A percentile compares a stretch with the other conserved stretches of the same genome.
Conservation (phyloP, 2,329 filamentous ascomycete species). For the Calonectria leucothoes region DNA sequence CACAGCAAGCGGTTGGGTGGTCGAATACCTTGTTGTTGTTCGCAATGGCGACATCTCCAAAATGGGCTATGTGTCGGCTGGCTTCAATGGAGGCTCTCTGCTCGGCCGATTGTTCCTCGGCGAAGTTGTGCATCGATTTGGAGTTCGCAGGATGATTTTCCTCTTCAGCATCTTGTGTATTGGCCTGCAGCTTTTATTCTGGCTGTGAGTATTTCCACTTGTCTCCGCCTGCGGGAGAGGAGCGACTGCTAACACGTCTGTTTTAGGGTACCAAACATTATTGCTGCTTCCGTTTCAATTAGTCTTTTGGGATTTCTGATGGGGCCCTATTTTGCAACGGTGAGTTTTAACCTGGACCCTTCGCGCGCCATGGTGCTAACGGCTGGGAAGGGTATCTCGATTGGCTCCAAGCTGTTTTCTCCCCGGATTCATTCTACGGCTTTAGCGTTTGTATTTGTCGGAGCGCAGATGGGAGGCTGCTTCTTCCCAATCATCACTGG, state of each 20-base stretch:
- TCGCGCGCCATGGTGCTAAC: not conserved
- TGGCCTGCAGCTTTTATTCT: constrained; percentile 68
- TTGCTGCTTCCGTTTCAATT: constrained; percentile 64
- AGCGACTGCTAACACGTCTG: constrained; percentile 6
- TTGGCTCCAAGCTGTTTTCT: constrained; percentile 64
- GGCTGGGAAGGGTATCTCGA: constrained; percentile 59
- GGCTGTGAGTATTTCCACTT: constrained; percentile 57
- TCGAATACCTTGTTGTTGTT: constrained; percentile 72
- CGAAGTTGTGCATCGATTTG: constrained; percentile 69
- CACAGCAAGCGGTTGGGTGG: constrained; percentile 72
- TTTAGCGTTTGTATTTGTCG: constrained; percentile 64
- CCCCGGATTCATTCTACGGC: constrained; percentile 49
- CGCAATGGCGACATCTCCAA: constrained; percentile 65
- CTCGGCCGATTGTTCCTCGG: constrained; percentile 68
- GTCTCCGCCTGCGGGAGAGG: accelerated
- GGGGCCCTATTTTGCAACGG: constrained; percentile 69
- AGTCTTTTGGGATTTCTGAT: constrained; percentile 68
- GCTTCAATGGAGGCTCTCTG: constrained; percentile 68
- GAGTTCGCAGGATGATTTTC: constrained; percentile 68
- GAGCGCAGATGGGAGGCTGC: constrained; percentile 66
- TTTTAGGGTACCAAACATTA: constrained; percentile 53
- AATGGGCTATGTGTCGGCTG: constrained; percentile 72
- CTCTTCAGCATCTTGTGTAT: constrained; percentile 64
- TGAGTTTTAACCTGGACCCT: constrained; percentile 40
- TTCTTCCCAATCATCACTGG: constrained; percentile 68